Conservation (phyloP, 2,329 filamentous ascomycete genomes). For the Coniochaeta pulveracea region DNA sequence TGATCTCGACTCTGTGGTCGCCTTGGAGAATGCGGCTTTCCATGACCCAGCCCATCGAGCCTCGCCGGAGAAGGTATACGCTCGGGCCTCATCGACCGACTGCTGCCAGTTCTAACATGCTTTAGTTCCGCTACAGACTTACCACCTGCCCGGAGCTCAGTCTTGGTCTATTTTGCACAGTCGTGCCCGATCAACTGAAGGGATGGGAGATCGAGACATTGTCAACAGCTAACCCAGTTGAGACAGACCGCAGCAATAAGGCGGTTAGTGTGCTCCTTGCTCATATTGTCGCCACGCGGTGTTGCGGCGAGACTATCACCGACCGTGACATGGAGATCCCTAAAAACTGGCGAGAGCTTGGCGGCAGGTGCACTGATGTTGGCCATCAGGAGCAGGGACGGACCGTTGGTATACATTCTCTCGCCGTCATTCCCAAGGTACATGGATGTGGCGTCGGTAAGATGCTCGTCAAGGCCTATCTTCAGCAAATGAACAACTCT, state of each 20-base stretch:
- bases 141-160: conserved; percentile 64
- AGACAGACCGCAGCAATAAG: conserved; percentile 46
- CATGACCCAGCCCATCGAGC: conserved; percentile 35
- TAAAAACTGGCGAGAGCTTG: conserved; percentile 44
- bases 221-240: conserved; percentile 42
- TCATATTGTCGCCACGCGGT: conserved; percentile 68
- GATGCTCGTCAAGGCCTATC: conserved; percentile 63
- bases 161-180: conserved; percentile 68
- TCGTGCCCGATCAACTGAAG: conserved; percentile 31
- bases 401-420: conserved; percentile 71
- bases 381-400: conserved; percentile 65
- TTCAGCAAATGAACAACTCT: conserved; percentile 63
- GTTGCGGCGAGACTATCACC: conserved; percentile 48
- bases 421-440: conserved; percentile 67
- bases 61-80: conserved; percentile 39
- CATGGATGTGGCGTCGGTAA: conserved; percentile 65
- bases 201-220: conserved; percentile 41
- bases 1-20: conserved; percentile 49
- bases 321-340: conserved; percentile 71
- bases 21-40: conserved; percentile 44
- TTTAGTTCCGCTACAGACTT: conserved; percentile 66
- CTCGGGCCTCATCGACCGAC: neutral
- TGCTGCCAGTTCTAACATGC: neutral
- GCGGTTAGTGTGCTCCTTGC: conserved; percentile 55
- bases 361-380: conserved; percentile 28